Base-by-base conservation (phyloP, 257 asterid species). In the Henckelia pumila region DNA sequence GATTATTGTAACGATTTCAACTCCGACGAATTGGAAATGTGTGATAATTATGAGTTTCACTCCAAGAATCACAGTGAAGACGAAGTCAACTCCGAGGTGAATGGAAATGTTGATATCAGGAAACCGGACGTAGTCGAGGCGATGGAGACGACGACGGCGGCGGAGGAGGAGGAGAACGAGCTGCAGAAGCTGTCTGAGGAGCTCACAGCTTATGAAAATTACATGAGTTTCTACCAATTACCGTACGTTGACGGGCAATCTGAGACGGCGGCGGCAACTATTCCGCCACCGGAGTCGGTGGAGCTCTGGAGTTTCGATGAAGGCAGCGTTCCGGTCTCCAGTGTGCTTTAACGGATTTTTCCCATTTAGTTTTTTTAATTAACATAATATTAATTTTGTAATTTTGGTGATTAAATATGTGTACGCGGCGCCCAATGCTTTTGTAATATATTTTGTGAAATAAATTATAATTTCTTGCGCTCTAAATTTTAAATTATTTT, bases 161-260 rank as follows among this genome's bases (percentile, higher is more conserved):
- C n/a, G n/a, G n/a, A n/a, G n/a, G n/a, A n/a, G n/a, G 67, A 56
- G 37, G 73, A 32, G 59, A 61, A 57, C 47, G 73, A 81, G 67
- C 82, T 88, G 78, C 71, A 84, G 88, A 84, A 77, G 80, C 81
- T 89, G 64, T 70, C 86, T 59, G 92, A 92, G 64, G 98, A 92
- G 75, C 78, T 92, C 59, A 78, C 81, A 89, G 98, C 96, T 28
- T 92, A 80, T 20, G 96, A 92, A 53, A 68, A 86, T 6, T 84
- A 61, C 80, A 92, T 87, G 98, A 81, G 78, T 73, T 92, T 92
- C 64, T 89, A 81, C 62, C 90, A 89, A 81, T 78, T 89, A n/a
- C 98, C 98, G 28, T 91, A 85, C 64, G 84, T 89, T 2, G 96
- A 92, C 57, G 98, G 98, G 22, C 82, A 84, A 80, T 85, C 90